Conservation (phyloP, 352 stramenopile species). For the Globisporangium megalacanthum region DNA sequence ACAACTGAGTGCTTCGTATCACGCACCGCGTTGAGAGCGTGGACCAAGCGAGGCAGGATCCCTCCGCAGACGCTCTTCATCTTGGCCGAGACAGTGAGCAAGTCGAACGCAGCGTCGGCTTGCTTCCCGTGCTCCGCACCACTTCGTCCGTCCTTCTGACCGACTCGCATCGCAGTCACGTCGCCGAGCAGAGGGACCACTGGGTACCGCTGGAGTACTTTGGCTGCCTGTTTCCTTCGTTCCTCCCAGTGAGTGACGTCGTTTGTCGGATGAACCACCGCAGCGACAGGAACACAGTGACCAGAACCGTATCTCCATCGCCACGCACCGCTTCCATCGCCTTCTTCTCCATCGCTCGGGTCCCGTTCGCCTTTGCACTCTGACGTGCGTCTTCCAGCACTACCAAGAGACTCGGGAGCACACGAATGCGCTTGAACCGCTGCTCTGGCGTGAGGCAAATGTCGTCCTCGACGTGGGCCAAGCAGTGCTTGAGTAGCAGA, state of each 20-base stretch:
- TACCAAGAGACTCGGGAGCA: constrained; percentile 36
- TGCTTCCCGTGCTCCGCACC: constrained; percentile 21
- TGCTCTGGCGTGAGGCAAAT: constrained; percentile 25
- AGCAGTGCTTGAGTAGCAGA: constrained; percentile 46
- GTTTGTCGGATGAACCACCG: too few relatives aligned
- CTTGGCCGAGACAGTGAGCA: constrained; percentile 18
- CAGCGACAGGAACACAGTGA: neutral
- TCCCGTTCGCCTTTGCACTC: constrained; percentile 17
- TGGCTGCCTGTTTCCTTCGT: constrained; percentile 24
- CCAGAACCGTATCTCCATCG: neutral
- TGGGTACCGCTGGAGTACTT: constrained; percentile 34
- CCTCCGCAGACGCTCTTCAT: constrained; percentile 25
- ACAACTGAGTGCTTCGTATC: neutral
- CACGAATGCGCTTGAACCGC: constrained; percentile 49
- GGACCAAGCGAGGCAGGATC: constrained; percentile 31
- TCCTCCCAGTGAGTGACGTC: too few relatives aligned
- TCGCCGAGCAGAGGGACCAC: constrained; percentile 50
- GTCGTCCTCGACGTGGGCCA: constrained; percentile 36
- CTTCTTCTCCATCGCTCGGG: constrained; percentile 40
- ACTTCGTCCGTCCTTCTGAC: constrained; percentile 15
- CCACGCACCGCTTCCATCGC: constrained; percentile 45
- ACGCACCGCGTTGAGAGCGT: constrained; percentile 36
- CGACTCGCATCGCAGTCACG: constrained; percentile 35
- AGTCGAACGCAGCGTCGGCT: constrained; percentile 21
- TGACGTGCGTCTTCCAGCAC: constrained; percentile 33